Evolutionary conservation across 164 flowering plant species (phyloP), one percentile per base, ranked within the genome.

Genomic region (Echeveria elegans): DNA sequence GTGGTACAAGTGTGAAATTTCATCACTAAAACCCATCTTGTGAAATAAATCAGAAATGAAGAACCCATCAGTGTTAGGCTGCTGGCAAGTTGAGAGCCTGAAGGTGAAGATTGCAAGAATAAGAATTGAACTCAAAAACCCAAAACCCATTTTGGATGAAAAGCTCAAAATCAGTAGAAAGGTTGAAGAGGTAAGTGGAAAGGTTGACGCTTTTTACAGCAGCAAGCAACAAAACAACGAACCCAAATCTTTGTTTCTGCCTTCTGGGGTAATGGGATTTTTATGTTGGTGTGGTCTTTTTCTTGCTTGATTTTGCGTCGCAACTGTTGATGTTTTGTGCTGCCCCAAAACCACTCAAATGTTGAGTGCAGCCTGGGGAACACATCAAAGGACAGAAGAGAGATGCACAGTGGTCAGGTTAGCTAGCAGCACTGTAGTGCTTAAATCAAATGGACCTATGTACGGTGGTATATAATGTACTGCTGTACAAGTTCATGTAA

Each of bases 11-110:
- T 76, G 60, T 21, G 79, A 72, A 53, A 85, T 71, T 29, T 6
- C 32, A 56, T 28, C 61, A 19, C 23, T 67, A 23, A 78, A 47
- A 28, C 86, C 84, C 96, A 89, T 87, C 41, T 84, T 81, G 69
- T 80, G 71, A 34, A 91, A 67, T 69, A 91, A 87, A 38, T 81
- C 85, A 75, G 82, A 81, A 45, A 91, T 76, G 76, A 76, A 89
- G 72, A 60, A 87, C 74, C 70, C 88, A 83, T 91, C 93, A 68
- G 93, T 87, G 63, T 91, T 91, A 68, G 88, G 93, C 59, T 80
- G 72, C 73, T 89, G 89, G 73, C 79, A 79, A 66, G 71, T n/a
- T 56, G 63, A 72, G 64, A 77, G 79, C 76, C 70, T 74, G 66
- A 81, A 77, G 38, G 79, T 73, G 56, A 88, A 26, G 50, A 43